A percentile compares a stretch with the other conserved stretches of the same genome.
phyloP scores from a whole-genome alignment of 2,329 filamentous ascomycete genomes.

The Penicillium vulpinum region DNA sequence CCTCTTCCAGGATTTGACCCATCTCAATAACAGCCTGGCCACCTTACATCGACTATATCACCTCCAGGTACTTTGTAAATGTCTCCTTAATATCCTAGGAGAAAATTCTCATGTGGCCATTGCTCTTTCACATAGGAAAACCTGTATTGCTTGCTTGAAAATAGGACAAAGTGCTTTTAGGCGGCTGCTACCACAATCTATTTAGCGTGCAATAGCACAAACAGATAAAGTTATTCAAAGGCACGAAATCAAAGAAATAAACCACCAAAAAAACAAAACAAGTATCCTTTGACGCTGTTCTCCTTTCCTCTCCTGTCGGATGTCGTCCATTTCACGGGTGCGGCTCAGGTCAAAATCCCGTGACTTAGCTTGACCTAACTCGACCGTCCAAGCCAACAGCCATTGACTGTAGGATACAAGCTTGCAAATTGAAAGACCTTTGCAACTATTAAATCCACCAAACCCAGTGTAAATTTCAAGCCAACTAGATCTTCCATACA shows the following conservation, averaged over 20 bases:
- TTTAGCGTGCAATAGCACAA: not conserved
- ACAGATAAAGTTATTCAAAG: too few species aligned
- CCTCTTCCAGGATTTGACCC: not conserved
- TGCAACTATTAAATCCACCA: not conserved
- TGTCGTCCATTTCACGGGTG: not conserved
- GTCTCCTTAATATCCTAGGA: not conserved
- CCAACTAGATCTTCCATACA: not conserved
- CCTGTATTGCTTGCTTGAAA: not conserved
- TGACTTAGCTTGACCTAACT: conserved; percentile 5
- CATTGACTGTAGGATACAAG: not conserved
- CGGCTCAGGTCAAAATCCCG: not conserved
- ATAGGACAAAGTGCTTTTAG: not conserved
- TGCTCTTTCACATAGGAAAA: not conserved
- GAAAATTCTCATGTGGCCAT: not conserved
- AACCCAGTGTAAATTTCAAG: not conserved
- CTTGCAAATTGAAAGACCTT: not conserved
- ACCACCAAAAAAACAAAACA: not conserved
- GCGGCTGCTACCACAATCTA: not conserved
- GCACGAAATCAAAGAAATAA: not conserved
- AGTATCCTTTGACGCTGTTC: not conserved
- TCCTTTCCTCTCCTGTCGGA: not conserved
- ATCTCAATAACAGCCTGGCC: not conserved
- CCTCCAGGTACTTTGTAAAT: not conserved
- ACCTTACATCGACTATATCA: not conserved
- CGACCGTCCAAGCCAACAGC: not conserved